Conservation (phyloP, 257 asterid species). For the Paulownia fortunei region DNA sequence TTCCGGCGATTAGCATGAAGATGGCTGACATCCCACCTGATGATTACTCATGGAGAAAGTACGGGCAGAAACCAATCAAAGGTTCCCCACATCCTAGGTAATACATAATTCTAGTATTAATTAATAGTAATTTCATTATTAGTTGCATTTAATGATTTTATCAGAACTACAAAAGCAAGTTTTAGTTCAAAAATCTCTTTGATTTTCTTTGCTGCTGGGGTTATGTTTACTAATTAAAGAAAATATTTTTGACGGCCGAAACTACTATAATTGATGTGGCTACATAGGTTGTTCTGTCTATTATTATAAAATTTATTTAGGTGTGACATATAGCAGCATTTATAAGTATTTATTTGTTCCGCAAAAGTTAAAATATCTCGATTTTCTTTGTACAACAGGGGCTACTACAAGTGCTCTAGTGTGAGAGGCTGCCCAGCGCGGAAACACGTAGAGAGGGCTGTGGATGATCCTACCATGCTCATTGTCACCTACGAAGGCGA, state of each 20-base stretch:
- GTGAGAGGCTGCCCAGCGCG: constrained; percentile 96
- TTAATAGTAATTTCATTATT: background rate
- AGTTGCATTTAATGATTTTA: background rate
- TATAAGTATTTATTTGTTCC: too few species aligned
- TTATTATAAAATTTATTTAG: too few species aligned
- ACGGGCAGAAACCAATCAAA: constrained; percentile 97
- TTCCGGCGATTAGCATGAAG: constrained; percentile 96
- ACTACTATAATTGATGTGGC: too few species aligned
- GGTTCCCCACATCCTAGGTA: constrained; percentile 99
- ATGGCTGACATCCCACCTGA: constrained; percentile 94
- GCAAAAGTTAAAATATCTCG: too few species aligned
- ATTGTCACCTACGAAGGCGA: constrained; percentile 92
- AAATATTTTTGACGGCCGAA: too few species aligned
- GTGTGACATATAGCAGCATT: too few species aligned
- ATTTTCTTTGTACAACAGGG: constrained; percentile 54
- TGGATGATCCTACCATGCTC: constrained; percentile 85
- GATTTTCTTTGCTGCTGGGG: too few species aligned
- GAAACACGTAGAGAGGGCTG: constrained; percentile 90
- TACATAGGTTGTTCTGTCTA: too few species aligned
- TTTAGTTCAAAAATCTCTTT: too few species aligned
- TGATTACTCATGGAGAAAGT: constrained; percentile 97
- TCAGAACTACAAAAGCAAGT: background rate
- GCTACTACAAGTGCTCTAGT: constrained; percentile 95
- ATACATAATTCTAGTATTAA: background rate
- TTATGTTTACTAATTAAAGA: too few species aligned